phyloP scores from a whole-genome alignment of 1,284 basidiomycete genomes.

The Microbotryomycetes sp. region DNA sequence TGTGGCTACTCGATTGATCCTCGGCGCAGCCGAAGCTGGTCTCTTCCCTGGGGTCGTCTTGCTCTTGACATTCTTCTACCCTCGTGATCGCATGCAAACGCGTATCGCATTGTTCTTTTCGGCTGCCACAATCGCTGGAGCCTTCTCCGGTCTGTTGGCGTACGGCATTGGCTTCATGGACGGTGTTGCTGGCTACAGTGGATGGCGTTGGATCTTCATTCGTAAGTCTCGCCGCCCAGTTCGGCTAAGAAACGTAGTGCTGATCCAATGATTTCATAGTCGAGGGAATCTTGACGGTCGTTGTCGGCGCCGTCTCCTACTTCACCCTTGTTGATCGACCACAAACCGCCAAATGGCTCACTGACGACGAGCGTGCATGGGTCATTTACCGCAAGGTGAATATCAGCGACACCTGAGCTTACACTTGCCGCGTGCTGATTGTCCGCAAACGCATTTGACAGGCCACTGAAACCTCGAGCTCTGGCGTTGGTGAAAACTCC shows the following conservation, averaged over 20 bases:
- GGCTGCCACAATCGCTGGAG: neutral
- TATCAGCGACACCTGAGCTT: too few species aligned
- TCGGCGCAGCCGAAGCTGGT: slow-evolving; percentile 63
- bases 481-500: slow-evolving; percentile 29
- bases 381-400: slow-evolving; percentile 58
- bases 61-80: slow-evolving; percentile 51
- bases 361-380: slow-evolving; percentile 55
- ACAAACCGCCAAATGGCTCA: slow-evolving; percentile 53
- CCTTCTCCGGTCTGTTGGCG: slow-evolving; percentile 42
- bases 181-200: slow-evolving; percentile 45
- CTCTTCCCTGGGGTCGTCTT: slow-evolving; percentile 41
- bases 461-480: slow-evolving; percentile 44
- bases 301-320: slow-evolving; percentile 45
- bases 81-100: slow-evolving; percentile 50
- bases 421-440: too few species aligned
- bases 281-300: slow-evolving; percentile 53
- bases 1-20: slow-evolving; percentile 47
- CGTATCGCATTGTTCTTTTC: neutral
- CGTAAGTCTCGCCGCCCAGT: neutral
- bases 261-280: too few species aligned
- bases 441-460: too few species aligned
- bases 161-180: slow-evolving; percentile 49
- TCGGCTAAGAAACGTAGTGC: too few species aligned
- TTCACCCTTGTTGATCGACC: slow-evolving; percentile 50
- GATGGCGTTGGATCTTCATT: slow-evolving; percentile 43